Conservation (phyloP, 176 grass and related monocot genomes). For the Oryza coarctata region DNA sequence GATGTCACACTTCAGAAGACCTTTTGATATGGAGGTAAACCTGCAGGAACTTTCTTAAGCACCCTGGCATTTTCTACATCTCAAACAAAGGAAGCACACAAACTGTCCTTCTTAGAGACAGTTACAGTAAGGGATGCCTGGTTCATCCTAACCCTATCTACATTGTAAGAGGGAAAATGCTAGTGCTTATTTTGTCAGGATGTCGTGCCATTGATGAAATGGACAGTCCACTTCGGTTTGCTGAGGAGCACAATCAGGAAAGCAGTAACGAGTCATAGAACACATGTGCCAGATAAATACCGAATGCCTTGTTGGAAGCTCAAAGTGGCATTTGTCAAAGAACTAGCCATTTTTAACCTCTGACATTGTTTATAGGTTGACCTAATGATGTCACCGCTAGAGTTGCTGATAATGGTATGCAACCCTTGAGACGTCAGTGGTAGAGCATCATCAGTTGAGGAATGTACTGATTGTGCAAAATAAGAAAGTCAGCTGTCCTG, state of each 20-base stretch:
- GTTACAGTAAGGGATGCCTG: conserved; percentile 52
- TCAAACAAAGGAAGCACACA: conserved; percentile 59
- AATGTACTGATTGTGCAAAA: background rate
- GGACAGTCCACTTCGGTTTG: conserved; percentile 5
- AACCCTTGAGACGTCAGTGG: background rate
- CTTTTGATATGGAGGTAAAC: conserved; percentile 58
- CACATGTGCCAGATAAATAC: background rate
- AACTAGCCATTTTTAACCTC: background rate
- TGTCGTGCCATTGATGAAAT: conserved; percentile 28
- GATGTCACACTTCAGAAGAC: conserved; percentile 56
- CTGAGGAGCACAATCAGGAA: conserved; percentile 26
- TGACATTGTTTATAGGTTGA: no score
- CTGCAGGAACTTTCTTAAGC: conserved; percentile 63
- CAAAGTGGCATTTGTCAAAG: background rate
- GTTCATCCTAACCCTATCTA: conserved; percentile 56
- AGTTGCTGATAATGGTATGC: background rate
- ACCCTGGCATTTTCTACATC: conserved; percentile 73
- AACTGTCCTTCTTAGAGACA: conserved; percentile 56
- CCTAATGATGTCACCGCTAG: no score
- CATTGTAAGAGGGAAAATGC: conserved; percentile 49
- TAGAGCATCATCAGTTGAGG: background rate
- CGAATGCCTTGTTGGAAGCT: conserved; percentile 3
- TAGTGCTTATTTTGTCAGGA: conserved; percentile 39
- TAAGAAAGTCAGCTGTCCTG: background rate
- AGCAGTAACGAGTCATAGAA: background rate